Evolutionary conservation across 805 yeast species (phyloP).

Genomic region (Candida peoriensis): DNA sequence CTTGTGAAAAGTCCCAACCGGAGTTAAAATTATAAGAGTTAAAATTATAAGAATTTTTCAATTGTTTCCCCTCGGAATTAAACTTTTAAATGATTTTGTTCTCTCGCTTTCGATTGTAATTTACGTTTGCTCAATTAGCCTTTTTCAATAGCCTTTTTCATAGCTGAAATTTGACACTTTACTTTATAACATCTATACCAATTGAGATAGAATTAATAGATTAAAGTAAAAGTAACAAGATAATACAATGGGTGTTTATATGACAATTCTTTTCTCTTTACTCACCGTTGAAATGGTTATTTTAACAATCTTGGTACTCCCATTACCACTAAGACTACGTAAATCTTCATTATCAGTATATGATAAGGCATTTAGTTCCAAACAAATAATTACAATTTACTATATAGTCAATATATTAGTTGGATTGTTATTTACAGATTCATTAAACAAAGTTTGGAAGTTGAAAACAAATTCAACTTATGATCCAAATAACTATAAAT

Average conservation of each 20-base stretch:
- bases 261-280: conserved; percentile 35
- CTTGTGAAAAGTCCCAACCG: too few species aligned
- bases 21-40: too few species aligned
- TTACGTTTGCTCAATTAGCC: too few species aligned
- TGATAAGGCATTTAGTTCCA: conserved; percentile 28
- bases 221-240: too few species aligned
- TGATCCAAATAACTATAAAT: conserved; percentile 20
- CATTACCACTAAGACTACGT: conserved; percentile 48
- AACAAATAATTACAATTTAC: conserved; percentile 41
- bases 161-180: too few species aligned
- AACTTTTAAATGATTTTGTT: too few species aligned
- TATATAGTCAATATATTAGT: conserved; percentile 39
- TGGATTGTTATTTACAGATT: conserved; percentile 47
- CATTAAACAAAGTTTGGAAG: conserved; percentile 39
- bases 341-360: conserved; percentile 35
- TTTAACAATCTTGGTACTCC: conserved; percentile 45
- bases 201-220: too few species aligned
- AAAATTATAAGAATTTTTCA: too few species aligned
- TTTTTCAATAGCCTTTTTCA: too few species aligned
- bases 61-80: too few species aligned
- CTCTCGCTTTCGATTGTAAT: too few species aligned
- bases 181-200: too few species aligned
- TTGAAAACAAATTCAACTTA: conserved; percentile 22
- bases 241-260: conserved; percentile 22
- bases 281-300: conserved; percentile 48